Percentiles rank a stretch among this genome's conserved stretches.
Evolutionary conservation across 176 grass and related monocot species (phyloP).

Genomic region (Bolboschoenus planiculmis): DNA sequence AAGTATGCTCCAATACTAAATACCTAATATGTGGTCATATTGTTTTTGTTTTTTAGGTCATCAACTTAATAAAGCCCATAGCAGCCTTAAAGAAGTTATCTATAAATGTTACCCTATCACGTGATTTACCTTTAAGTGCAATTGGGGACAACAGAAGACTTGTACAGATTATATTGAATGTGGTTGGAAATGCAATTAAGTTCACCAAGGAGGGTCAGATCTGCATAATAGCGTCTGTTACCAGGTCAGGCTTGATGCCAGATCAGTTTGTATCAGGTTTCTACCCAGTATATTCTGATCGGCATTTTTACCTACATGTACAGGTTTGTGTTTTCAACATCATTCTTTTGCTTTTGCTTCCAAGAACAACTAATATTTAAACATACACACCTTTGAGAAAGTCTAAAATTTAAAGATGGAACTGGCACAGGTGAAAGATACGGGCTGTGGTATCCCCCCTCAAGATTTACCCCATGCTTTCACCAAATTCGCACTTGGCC

Average conservation of each 20-base stretch:
- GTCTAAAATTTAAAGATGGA: neutral
- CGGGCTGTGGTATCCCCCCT: conserved; percentile 55
- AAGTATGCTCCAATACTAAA: neutral
- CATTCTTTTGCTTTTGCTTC: neutral
- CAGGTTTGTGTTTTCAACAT: conserved; percentile 42
- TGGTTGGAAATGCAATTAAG: conserved; percentile 90
- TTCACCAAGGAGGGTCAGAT: conserved; percentile 91
- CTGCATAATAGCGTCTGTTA: conserved; percentile 57
- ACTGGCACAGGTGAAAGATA: conserved; percentile 62
- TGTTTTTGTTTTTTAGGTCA: conserved; percentile 19
- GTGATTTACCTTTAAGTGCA: conserved; percentile 68
- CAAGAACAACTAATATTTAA: neutral
- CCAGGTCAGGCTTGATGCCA: conserved; percentile 57
- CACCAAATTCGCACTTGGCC: conserved; percentile 42
- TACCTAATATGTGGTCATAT: neutral
- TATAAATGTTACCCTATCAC: conserved; percentile 55
- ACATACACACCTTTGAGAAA: neutral
- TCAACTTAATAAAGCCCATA: conserved; percentile 43
- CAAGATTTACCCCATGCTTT: conserved; percentile 61
- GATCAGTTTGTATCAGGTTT: conserved; percentile 63
- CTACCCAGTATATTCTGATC: conserved; percentile 42
- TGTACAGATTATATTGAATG: conserved; percentile 85
- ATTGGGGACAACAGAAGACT: conserved; percentile 88
- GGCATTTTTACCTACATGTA: conserved; percentile 64
- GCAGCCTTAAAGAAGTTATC: conserved; percentile 49